Base-by-base conservation (phyloP, 495 filamentous ascomycete genomes). In the Hypomontagnella monticulosa region DNA sequence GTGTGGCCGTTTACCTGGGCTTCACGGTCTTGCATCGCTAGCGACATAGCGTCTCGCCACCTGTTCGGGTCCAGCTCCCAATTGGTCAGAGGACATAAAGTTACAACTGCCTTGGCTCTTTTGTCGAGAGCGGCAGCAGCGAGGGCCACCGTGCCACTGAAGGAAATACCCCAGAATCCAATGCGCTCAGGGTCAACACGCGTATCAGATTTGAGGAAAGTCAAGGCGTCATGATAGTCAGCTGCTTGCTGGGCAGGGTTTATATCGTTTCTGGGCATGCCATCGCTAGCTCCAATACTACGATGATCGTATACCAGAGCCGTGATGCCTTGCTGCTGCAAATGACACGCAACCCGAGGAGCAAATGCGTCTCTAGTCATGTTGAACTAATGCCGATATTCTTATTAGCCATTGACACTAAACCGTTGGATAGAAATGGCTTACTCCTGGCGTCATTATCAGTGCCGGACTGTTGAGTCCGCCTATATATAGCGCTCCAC, bases 111-210 rank as follows among this genome's bases (percentile, higher is more conserved):
- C 33, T 20, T 15, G 16, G 33, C 37, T 4, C 54, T 10, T 4
- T 7, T 27, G 10, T 65, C 62, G 3, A 65, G 20, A 4, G 62
- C 62, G 5, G 43, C 58, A 14, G 60, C 58, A 20, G 1, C 5
- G 33, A 46, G 37, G 32, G 49, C 55, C 10, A 73, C 63, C 4
- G 19, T 40, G 12, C 37, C 78, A 4, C 71, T 76, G 49, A 79
- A 70, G 4, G 85, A 82, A 32, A 84, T 71, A 1, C 80, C 78
- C 73, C 80, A 87, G 73, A 86, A 82, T 0, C 19, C 23, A 3
- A 83, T 66, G 5, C 81, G 75, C 0, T n/a, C 1, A 3, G 59
- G 7, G 42, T 81, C 75, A 6, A 81, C 76, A 14, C 34, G 49
- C 0, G 77, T 64, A 16, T 18, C 2, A 61, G 69, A 3, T 27